phyloP scores from a whole-genome alignment of 352 stramenopile species.

The Discostella stelligera region DNA sequence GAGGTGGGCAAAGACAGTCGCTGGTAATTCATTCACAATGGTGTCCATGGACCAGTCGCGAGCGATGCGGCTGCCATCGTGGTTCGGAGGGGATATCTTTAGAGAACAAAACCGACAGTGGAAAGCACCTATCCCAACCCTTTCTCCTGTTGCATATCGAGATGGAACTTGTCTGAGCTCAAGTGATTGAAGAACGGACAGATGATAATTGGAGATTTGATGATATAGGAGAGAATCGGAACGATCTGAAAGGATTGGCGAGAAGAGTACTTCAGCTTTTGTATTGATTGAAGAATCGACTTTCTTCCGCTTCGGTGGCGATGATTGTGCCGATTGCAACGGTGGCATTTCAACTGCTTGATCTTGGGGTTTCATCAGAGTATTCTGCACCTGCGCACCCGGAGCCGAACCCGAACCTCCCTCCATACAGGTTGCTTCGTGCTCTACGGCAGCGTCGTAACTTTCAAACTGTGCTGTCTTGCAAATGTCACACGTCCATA shows the following conservation, averaged over 20 bases:
- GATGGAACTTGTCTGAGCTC: neutral
- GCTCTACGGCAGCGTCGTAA: conserved; percentile 14
- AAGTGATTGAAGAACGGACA: neutral
- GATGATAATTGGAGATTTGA: conserved; percentile 13
- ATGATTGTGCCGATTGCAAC: neutral
- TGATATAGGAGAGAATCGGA: conserved; percentile 7
- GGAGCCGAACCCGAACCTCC: neutral
- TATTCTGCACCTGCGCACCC: neutral
- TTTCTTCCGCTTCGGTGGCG: too few relatives aligned
- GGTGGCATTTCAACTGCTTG: neutral
- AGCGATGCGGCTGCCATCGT: neutral
- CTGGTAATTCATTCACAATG: neutral
- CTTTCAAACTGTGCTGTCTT: conserved; percentile 19
- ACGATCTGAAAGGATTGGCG: conserved; percentile 11
- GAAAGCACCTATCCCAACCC: neutral
- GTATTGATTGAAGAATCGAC: neutral
- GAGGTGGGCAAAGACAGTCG: neutral
- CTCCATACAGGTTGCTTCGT: conserved; percentile 23
- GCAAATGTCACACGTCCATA: conserved; percentile 32
- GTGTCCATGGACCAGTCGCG: neutral
- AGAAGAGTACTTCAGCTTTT: conserved; percentile 14
- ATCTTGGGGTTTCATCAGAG: neutral
- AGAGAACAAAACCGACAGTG: conserved; percentile 3
- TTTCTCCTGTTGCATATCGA: neutral
- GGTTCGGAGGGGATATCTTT: neutral